Conservation (phyloP, 176 grass and related monocot genomes). For the Oryza nivara region DNA sequence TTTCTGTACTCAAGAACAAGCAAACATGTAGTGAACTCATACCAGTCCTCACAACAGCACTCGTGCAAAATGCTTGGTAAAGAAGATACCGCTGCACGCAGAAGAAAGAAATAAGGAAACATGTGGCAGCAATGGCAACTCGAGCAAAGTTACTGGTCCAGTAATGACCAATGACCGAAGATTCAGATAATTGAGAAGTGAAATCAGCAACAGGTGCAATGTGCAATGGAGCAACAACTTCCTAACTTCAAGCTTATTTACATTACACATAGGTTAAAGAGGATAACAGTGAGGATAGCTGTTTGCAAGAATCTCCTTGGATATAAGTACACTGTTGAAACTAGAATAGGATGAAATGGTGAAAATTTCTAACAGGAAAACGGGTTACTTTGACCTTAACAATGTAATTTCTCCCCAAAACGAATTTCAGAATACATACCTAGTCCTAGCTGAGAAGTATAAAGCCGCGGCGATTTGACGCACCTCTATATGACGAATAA, state of each 20-base stretch:
- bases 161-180: background rate
- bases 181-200: background rate
- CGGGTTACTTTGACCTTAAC: slow-evolving; percentile 11
- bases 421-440: slow-evolving; percentile 34
- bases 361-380: slow-evolving; percentile 19
- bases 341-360: slow-evolving; percentile 20
- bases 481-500: slow-evolving; percentile 43
- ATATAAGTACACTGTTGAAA: slow-evolving; percentile 48
- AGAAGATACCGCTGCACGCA: background rate
- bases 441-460: slow-evolving; percentile 42
- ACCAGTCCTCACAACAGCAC: background rate
- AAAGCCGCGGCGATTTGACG: slow-evolving; percentile 34
- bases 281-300: background rate
- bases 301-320: slow-evolving; percentile 13
- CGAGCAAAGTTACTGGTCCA: background rate
- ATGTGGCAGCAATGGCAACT: background rate
- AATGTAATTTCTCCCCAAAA: slow-evolving; percentile 37
- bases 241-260: background rate
- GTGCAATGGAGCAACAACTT: background rate
- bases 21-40: background rate
- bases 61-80: background rate
- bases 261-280: background rate
- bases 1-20: background rate
- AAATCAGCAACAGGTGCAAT: background rate
- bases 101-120: background rate